Base-by-base conservation (phyloP, 1,139 yeast species). In the Sugiyamaella sp. region DNA sequence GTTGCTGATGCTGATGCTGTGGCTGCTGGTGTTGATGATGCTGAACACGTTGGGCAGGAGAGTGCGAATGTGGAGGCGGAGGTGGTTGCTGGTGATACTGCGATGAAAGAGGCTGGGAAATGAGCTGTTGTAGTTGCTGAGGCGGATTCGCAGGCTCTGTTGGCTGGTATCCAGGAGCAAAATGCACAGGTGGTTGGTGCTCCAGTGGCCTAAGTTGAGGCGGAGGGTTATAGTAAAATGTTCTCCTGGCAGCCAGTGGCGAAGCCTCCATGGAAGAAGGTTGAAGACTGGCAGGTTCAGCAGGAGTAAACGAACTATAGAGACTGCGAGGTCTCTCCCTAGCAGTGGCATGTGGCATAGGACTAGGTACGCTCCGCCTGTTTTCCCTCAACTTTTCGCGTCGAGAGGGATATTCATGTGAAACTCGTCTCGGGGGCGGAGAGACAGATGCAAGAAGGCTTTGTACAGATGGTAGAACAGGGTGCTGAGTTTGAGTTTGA, bases 141-240 rank as follows among this genome's bases (percentile, higher is more conserved):
- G 37, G 49, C 4, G 39, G 45, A 3, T 24, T 21, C 46, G 21
- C 21, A 9, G 33, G 20, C 4, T 24, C n/a, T 20, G 48, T 10
- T 12, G 33, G 47, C 16, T 37, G 55, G 14, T n/a, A 27, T 1
- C 50, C 43, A 2, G 55, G 54, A 6, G 43, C 49, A 8, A 52
- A 49, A 19, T 48, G 51, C 4, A 51, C 57, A 10, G 57, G 45
- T 10, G 51, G 58, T 12, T 54, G 47, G 29, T 44, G 49, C 27
- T 20, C 46, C 12, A 25, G 32, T 10, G 46, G 44, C 12, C 33
- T 29, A 8, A 27, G 14, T 19, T 45, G 25, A 24, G 27, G 19
- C 14, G 20, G 2, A 16, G 35, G 35, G 12, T 35, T 27, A 29
- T 43, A 43, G 29, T 45, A 45, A 45, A 21, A 45, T 8, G 27